Base-by-base conservation (phyloP, 2,329 filamentous ascomycete species). In the Diaporthe sp. region DNA sequence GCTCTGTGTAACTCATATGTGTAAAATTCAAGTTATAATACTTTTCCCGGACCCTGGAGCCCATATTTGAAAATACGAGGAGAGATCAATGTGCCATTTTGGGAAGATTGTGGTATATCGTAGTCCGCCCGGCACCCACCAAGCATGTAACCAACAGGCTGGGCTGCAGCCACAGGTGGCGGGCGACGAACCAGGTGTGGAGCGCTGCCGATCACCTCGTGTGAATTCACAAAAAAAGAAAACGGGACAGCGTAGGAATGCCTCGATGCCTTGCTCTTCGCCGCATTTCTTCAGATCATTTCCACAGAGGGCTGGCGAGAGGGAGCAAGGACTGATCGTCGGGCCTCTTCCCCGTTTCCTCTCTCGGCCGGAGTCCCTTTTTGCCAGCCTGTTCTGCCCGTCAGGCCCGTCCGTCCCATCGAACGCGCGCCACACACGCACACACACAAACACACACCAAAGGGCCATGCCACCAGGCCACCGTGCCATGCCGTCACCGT, bases 201-300 rank as follows among this genome's bases (percentile, higher is more conserved):
- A 31, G 57, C 1, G 71, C n/a, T 72, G 71, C 47, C 58, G 71
- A 73, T 73, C 71, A 57, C 47, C 71, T 57, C 71, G 58, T 73
- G 58, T 55, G 39, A 17, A n/a, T 34, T 57, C 51, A 57, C 44
- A 53, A 39, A 74, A 68, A 68, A 71, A 71, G 71, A 55, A 65
- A 51, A 34, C 17, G 37, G 42, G n/a, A 25, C 47, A 31, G 58
- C 34, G 13, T 63, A 47, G 44, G n/a, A 57, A 65, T 63, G 39
- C 4, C 39, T 65, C 28, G 39, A 44, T 31, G 58, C 71, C 55
- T 61, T 61, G 55, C 42, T 60, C 39, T 72, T 65, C 42, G 25
- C 42, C 22, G 25, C 25, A 47, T 25, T 61, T 15, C 58, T 65
- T 37, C 25, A 44, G 7, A 55, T 13, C 34, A 70, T 55, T 51